Evolutionary conservation across 208 protist genomes (phyloP).

Genomic region (Leptomonas pyrrhocoris): DNA sequence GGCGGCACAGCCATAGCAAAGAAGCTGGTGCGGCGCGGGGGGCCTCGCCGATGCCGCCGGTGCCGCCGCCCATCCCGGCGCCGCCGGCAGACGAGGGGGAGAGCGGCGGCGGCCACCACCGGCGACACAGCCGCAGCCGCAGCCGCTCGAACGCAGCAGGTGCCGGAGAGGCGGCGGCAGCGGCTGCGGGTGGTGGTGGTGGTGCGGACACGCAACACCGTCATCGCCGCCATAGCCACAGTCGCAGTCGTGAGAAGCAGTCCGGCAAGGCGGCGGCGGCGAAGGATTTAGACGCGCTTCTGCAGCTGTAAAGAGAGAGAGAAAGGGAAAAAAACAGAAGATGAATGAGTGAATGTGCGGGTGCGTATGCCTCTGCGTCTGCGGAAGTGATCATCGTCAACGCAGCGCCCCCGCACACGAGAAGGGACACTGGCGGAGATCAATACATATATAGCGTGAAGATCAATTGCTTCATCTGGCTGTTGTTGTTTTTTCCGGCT

Average conservation of each 20-base stretch:
- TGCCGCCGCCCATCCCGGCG: background rate
- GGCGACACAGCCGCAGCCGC: conserved; percentile 16
- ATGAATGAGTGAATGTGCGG: background rate
- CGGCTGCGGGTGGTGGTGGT: conserved; percentile 5
- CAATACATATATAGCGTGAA: too few species aligned
- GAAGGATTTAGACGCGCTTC: conserved; percentile 37
- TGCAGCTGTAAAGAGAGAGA: conserved; percentile 36
- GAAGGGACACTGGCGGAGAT: too few species aligned
- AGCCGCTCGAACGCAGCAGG: conserved; percentile 11
- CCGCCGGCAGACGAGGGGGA: background rate
- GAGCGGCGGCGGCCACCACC: conserved; percentile 7
- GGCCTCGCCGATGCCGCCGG: background rate
- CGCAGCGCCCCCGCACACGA: too few species aligned
- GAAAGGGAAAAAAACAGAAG: conserved; percentile 8
- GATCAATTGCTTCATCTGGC: too few species aligned
- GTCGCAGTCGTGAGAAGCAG: conserved; percentile 23
- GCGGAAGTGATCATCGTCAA: too few species aligned
- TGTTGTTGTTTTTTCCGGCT: too few species aligned
- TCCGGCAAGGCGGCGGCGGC: conserved; percentile 7
- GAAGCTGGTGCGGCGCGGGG: background rate
- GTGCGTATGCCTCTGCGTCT: too few species aligned
- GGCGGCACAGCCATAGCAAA: conserved; percentile 11
- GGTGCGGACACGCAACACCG: conserved; percentile 36
- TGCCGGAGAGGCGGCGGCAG: background rate
- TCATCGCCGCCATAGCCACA: conserved; percentile 33